A percentile compares a stretch with the other conserved stretches of the same genome.
These are phyloP conservation scores for Solanum hybrid DNA, from an alignment of 305 asterid genomes.

Conservation along the genomic window DNA sequence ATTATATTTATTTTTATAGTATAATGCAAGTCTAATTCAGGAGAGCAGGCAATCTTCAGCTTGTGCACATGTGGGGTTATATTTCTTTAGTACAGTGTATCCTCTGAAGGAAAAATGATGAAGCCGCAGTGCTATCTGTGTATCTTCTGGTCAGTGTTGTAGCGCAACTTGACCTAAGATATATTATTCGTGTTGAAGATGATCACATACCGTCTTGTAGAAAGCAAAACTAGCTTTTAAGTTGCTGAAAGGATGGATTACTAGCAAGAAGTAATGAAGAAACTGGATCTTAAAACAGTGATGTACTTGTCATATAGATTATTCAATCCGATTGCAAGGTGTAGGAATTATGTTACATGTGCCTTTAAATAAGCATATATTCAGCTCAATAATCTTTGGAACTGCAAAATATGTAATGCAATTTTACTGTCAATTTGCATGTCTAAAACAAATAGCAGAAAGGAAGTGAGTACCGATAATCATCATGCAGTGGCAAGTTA, in stretches of 20 bases:
- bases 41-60: neutral
- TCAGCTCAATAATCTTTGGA: neutral
- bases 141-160: neutral
- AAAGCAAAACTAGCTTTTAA: neutral
- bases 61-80: neutral
- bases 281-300: neutral
- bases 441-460: neutral
- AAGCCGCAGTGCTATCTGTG: neutral
- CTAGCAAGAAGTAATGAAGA: neutral
- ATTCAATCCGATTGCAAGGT: neutral
- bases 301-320: neutral
- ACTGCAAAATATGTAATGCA: neutral
- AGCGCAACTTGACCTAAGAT: neutral
- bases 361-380: neutral
- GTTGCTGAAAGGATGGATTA: neutral
- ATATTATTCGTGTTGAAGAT: neutral
- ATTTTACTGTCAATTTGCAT: neutral
- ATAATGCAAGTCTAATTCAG: neutral
- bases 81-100: neutral
- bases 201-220: neutral
- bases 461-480: neutral
- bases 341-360: neutral
- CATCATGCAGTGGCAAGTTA: neutral
- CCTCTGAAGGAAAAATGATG: neutral
- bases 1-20: neutral